Evolutionary conservation across 768 basidiomycete genomes (phyloP), one percentile per base, ranked within the genome.

Genomic region (Leccinum broughii): DNA sequence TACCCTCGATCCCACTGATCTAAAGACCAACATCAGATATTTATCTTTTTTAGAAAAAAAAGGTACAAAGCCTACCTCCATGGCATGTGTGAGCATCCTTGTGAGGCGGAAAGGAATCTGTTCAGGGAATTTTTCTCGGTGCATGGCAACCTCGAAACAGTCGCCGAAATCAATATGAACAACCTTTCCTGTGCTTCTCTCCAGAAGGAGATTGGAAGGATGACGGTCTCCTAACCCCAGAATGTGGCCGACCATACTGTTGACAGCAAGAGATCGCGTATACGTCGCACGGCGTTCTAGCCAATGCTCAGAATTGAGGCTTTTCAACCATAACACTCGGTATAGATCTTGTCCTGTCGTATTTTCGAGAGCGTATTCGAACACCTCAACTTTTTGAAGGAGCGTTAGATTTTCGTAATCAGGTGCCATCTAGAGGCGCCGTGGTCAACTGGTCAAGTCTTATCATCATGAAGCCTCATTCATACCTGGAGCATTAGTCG

Each of bases 201-300:
- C 93, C 26, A 99, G 82, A 67, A 99, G 82, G 51, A 98, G 71
- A 78, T 99, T 99, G 63, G 93, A 95, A 32, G 96, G 96, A 72
- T 99, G 96, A 14, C 96, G 88, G 76, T 99, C 96, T n/a, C 96
- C 96, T 11, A 99, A 79, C 41, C 96, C 96, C 55, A 98, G 81
- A 61, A 99, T 98, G 76, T 99, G 94, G 8, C 97, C 97, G 63
- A 97, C 94, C 95, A 98, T 98, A 71, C 93, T 96, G 73, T 92
- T 98, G 58, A 97, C 92, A 5, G 93, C 96, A 30, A 99, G 85
- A 17, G 94, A 96, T 35, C 96, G 85, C 2, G 95, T 98, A 72
- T 98, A 98, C 0, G 93, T 95, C 17, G 95, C 93, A 51, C 97
- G 87, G 22, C 97, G 85, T 70, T 98, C 97, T 30, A 99, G 78